Percentiles rank a stretch among this genome's conserved stretches.
Evolutionary conservation across 345 rosid species (phyloP).

Genomic region (Murraya paniculata): DNA sequence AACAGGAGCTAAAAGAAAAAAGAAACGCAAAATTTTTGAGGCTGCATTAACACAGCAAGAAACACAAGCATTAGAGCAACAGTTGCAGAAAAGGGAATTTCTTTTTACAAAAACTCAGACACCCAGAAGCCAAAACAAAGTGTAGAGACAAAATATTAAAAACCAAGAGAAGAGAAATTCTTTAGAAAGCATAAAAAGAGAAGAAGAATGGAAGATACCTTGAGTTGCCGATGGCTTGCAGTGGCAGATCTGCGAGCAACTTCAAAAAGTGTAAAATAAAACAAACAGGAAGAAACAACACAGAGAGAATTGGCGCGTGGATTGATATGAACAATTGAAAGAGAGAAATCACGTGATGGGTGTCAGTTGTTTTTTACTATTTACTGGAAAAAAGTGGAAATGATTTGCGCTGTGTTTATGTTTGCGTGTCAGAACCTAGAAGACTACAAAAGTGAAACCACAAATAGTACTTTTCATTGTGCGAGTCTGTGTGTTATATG

Average conservation of each 20-base stretch:
- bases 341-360: constrained; percentile 56
- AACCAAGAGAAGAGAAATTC: not conserved
- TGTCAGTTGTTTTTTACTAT: constrained; percentile 32
- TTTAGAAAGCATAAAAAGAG: not conserved
- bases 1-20: not conserved
- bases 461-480: not conserved
- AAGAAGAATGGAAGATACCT: constrained; percentile 31
- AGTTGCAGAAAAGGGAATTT: not conserved
- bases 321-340: constrained; percentile 15
- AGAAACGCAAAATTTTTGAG: not conserved
- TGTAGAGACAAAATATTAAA: constrained; percentile 8
- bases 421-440: not conserved
- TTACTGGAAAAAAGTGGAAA: not conserved
- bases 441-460: not conserved
- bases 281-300: constrained; percentile 2
- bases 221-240: constrained; percentile 9
- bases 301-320: constrained; percentile 42
- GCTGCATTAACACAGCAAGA: not conserved
- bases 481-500: not conserved
- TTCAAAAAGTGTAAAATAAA: constrained; percentile 10
- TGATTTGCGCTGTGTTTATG: not conserved
- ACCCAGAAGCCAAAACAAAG: constrained; percentile 20
- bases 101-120: not conserved
- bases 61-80: not conserved
- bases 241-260: constrained; percentile 46